Percentiles rank a stretch among this genome's conserved stretches.
These are phyloP conservation scores for Pseudoneurospora amorphoporcata DNA, from an alignment of 495 filamentous ascomycete genomes.

Conservation along the genomic window DNA sequence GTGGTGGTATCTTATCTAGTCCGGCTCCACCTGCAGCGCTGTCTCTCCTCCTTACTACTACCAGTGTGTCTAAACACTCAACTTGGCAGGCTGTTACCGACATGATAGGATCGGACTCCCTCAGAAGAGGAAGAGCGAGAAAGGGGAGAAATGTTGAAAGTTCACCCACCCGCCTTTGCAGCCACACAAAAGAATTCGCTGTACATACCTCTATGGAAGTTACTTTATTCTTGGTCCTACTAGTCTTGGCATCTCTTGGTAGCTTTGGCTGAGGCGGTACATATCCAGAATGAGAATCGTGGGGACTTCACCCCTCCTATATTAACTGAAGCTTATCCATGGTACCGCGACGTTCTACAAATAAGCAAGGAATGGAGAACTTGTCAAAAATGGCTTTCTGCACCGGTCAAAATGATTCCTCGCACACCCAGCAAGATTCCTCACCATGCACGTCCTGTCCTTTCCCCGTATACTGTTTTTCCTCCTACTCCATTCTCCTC, in stretches of 20 bases:
- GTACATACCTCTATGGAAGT: neutral
- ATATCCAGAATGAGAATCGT: neutral
- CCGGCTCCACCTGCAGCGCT: constrained; percentile 16
- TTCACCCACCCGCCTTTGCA: neutral
- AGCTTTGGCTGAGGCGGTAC: neutral
- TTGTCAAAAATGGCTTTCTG: too few relatives aligned
- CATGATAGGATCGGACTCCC: neutral
- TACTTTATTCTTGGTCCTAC: neutral
- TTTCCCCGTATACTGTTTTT: too few relatives aligned
- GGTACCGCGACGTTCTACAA: too few relatives aligned
- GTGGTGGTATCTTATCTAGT: neutral
- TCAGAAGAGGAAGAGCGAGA: neutral
- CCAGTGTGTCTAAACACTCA: constrained; percentile 22
- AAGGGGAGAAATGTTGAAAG: neutral
- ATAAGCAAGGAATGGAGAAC: too few relatives aligned
- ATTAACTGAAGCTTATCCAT: too few relatives aligned
- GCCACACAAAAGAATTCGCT: neutral
- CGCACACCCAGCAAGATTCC: too few relatives aligned
- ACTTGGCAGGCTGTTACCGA: neutral
- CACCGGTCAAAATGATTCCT: too few relatives aligned
- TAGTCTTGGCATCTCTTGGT: neutral
- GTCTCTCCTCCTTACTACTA: constrained; percentile 26
- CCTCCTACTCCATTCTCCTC: too few relatives aligned
- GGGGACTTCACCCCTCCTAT: too few relatives aligned
- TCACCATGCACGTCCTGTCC: too few relatives aligned